Evolutionary conservation across 176 grass and related monocot genomes (phyloP).

Genomic region (Oryza glaberrima): DNA sequence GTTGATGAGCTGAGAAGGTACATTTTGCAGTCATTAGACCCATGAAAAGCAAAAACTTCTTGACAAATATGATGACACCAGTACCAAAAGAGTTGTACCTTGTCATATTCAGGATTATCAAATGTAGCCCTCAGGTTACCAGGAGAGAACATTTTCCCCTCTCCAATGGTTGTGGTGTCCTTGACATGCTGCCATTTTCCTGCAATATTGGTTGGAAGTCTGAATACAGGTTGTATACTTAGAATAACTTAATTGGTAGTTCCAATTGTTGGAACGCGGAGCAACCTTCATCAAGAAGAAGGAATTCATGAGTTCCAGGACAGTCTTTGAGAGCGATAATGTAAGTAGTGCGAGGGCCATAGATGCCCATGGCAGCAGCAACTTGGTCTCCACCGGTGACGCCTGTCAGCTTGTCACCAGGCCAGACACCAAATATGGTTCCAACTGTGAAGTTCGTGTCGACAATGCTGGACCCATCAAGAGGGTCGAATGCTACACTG

Average conservation of each 20-base stretch:
- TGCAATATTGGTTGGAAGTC: constrained; percentile 31
- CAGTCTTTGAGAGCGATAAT: constrained; percentile 87
- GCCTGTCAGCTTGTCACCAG: constrained; percentile 86
- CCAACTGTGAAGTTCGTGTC: constrained; percentile 98
- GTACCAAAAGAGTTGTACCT: constrained; percentile 35
- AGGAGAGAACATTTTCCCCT: constrained; percentile 99
- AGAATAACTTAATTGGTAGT: neutral
- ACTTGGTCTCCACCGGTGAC: constrained; percentile 85
- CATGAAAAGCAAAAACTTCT: neutral
- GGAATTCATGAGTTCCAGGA: constrained; percentile 95
- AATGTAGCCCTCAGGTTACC: constrained; percentile 92
- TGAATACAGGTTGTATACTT: neutral
- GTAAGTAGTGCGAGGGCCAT: constrained; percentile 91
- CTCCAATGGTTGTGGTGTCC: constrained; percentile 82
- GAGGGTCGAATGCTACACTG: constrained; percentile 93
- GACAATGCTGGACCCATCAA: constrained; percentile 95
- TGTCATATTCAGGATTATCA: constrained; percentile 87
- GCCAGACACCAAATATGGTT: constrained; percentile 98
- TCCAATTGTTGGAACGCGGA: neutral
- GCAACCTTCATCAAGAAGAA: constrained; percentile 84
- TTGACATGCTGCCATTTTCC: constrained; percentile 99
- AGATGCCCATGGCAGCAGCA: constrained; percentile 94
- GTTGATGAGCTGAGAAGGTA: constrained; percentile 71
- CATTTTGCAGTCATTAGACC: neutral
- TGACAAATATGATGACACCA: neutral